These are phyloP conservation scores for Yamadazyma oceani DNA, from an alignment of 1,139 yeast genomes.

Conservation along the genomic window DNA sequence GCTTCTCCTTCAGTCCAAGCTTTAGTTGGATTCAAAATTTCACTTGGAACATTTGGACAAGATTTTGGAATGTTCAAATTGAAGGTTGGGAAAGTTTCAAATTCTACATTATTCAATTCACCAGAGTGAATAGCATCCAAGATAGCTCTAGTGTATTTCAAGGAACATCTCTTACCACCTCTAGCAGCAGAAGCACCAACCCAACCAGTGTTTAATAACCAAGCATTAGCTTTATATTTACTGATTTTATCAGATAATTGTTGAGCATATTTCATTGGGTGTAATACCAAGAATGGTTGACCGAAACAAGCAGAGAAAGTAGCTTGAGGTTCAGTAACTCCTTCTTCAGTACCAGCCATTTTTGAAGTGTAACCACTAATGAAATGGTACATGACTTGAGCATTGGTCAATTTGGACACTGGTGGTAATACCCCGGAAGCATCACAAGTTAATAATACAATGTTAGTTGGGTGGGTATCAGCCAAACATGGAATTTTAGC, in stretches of 20 bases:
- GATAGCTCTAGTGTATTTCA: slow-evolving; percentile 96
- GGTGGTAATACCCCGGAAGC: slow-evolving; percentile 98
- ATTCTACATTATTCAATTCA: slow-evolving; percentile 74
- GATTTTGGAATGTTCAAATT: slow-evolving; percentile 84
- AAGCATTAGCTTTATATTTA: slow-evolving; percentile 86
- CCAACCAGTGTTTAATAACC: slow-evolving; percentile 99
- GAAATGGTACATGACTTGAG: slow-evolving; percentile 98
- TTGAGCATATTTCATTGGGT: slow-evolving; percentile 97
- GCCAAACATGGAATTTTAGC: slow-evolving; percentile 96
- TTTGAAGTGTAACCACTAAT: slow-evolving; percentile 98
- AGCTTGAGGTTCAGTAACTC: slow-evolving; percentile 97
- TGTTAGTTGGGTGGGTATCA: slow-evolving; percentile 87
- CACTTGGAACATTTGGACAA: slow-evolving; percentile 80
- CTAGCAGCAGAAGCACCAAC: slow-evolving; percentile 88
- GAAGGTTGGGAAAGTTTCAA: slow-evolving; percentile 83
- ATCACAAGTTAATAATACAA: slow-evolving; percentile 91
- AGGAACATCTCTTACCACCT: slow-evolving; percentile 97
- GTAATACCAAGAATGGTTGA: slow-evolving; percentile 97
- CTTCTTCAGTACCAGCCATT: slow-evolving; percentile 99
- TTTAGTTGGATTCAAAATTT: slow-evolving; percentile 82
- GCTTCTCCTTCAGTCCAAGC: slow-evolving; percentile 77
- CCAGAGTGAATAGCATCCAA: slow-evolving; percentile 95
- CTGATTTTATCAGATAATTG: slow-evolving; percentile 94
- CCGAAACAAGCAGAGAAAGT: slow-evolving; percentile 99
- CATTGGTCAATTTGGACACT: slow-evolving; percentile 87